A percentile compares a stretch with the other conserved stretches of the same genome.
Conservation (phyloP, 2,329 filamentous ascomycete genomes). For the Onygenales sp. region DNA sequence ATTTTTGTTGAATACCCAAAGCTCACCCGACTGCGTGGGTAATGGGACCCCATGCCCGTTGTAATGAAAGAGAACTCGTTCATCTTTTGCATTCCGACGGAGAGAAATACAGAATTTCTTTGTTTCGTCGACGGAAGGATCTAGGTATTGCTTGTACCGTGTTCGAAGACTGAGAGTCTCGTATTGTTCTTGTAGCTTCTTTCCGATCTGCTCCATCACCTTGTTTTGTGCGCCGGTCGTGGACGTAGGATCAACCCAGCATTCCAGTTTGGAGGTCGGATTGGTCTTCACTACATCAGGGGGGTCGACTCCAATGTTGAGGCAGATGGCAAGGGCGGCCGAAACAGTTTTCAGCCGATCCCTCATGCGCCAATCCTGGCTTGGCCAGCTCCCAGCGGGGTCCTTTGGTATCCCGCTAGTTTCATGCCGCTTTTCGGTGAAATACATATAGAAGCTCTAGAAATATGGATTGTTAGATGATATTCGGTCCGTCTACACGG, state of each 20-base stretch:
- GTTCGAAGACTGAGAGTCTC: conserved; percentile 90
- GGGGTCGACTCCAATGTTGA: conserved; percentile 96
- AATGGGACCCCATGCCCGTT: conserved; percentile 97
- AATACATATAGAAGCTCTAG: conserved; percentile 99
- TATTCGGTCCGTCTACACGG: conserved; percentile 3
- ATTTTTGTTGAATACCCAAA: conserved; percentile 99
- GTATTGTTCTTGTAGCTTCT: conserved; percentile 91
- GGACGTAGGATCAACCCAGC: conserved; percentile 87
- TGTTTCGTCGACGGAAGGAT: conserved; percentile 93
- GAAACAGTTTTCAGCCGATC: conserved; percentile 95
- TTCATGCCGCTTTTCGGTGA: conserved; percentile 94
- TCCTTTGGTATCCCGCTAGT: conserved; percentile 77
- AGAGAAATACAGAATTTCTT: conserved; percentile 92
- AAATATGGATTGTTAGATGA: conserved; percentile 7
- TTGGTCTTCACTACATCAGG: conserved; percentile 94
- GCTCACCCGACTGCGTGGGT: conserved; percentile 88
- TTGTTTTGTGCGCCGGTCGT: conserved; percentile 67
- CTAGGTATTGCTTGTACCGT: conserved; percentile 94
- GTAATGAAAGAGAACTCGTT: conserved; percentile 95
- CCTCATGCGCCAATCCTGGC: conserved; percentile 92
- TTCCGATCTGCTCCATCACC: conserved; percentile 87
- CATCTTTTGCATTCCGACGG: conserved; percentile 86
- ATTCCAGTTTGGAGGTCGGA: conserved; percentile 86
- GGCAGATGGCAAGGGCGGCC: conserved; percentile 82
- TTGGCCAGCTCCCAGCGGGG: conserved; percentile 46